Conservation (phyloP, 106 monocot species). For the Acorus gramineus region DNA sequence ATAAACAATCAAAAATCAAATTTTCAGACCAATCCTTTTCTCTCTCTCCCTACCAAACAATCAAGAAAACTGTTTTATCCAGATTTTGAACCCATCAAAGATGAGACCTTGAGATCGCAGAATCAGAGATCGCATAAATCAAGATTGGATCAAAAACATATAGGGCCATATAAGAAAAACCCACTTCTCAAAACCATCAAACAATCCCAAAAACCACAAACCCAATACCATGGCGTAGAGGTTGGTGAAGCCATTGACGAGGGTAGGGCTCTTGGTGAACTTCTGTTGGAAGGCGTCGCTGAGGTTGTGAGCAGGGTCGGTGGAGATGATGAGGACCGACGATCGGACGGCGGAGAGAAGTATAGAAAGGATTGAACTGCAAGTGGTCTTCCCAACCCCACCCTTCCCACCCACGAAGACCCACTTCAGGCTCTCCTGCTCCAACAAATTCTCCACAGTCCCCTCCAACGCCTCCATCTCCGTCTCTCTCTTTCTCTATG, state of each 20-base stretch:
- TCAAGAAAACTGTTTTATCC: too few species aligned
- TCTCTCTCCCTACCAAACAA: too few species aligned
- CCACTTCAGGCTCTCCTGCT: slow-evolving; percentile 87
- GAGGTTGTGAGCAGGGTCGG: slow-evolving; percentile 97
- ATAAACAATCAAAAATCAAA: not conserved
- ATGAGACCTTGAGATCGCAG: too few species aligned
- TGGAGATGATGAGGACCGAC: slow-evolving; percentile 93
- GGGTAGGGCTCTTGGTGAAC: slow-evolving; percentile 92
- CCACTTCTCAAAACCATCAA: not conserved
- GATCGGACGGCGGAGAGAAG: slow-evolving; percentile 58
- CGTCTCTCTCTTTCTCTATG: slow-evolving; percentile 2
- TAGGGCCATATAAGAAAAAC: not conserved
- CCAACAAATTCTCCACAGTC: slow-evolving; percentile 66
- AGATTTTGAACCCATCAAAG: too few species aligned
- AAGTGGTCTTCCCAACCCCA: slow-evolving; percentile 95
- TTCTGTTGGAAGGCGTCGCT: slow-evolving; percentile 98
- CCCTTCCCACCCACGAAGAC: slow-evolving; percentile 98
- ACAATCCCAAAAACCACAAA: not conserved
- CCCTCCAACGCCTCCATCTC: slow-evolving; percentile 42
- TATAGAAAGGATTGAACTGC: slow-evolving; percentile 83
- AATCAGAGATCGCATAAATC: too few species aligned
- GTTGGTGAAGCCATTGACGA: slow-evolving; percentile 88
- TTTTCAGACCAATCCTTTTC: not conserved
- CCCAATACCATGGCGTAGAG: slow-evolving; percentile 75
- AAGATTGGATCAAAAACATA: not conserved